Conservation (phyloP, 139 green algal genomes). For the Chlorella sp. region DNA sequence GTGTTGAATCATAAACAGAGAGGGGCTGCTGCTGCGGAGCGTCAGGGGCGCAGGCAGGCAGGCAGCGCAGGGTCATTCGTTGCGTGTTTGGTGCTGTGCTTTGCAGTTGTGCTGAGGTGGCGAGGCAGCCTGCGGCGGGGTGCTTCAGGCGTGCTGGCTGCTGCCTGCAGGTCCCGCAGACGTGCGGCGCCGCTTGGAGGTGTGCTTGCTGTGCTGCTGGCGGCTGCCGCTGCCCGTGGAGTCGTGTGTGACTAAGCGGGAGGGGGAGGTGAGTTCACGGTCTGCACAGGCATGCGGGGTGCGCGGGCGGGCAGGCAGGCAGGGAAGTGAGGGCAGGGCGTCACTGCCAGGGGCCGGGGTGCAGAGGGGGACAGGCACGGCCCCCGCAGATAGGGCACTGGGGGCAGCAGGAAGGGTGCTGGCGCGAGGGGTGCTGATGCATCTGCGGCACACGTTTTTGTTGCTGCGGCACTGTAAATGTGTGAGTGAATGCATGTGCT, state of each 20-base stretch:
- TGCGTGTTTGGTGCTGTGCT: too few relatives aligned
- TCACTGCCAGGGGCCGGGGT: too few relatives aligned
- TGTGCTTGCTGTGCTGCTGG: neutral
- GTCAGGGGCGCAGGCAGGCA: too few relatives aligned
- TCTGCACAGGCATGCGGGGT: slow-evolving; percentile 8
- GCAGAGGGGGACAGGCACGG: neutral
- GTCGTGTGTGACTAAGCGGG: slow-evolving; percentile 19
- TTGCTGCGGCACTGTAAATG: too few relatives aligned
- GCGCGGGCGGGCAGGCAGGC: neutral
- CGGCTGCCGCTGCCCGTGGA: slow-evolving; percentile 18
- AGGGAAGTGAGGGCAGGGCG: neutral
- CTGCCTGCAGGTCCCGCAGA: neutral
- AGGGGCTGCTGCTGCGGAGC: too few relatives aligned
- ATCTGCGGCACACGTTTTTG: too few relatives aligned
- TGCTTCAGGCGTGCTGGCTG: neutral
- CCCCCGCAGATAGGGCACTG: neutral
- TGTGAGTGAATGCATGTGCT: too few relatives aligned
- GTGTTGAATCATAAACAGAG: too few relatives aligned
- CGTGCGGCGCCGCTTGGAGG: slow-evolving; percentile 23
- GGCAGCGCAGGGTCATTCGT: too few relatives aligned
- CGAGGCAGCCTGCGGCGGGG: neutral
- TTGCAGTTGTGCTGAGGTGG: neutral
- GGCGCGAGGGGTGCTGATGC: neutral
- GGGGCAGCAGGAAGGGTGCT: too few relatives aligned
- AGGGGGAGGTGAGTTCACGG: slow-evolving; percentile 26